Evolutionary conservation across 345 rosid species (phyloP).

Genomic region (Populus alba): DNA sequence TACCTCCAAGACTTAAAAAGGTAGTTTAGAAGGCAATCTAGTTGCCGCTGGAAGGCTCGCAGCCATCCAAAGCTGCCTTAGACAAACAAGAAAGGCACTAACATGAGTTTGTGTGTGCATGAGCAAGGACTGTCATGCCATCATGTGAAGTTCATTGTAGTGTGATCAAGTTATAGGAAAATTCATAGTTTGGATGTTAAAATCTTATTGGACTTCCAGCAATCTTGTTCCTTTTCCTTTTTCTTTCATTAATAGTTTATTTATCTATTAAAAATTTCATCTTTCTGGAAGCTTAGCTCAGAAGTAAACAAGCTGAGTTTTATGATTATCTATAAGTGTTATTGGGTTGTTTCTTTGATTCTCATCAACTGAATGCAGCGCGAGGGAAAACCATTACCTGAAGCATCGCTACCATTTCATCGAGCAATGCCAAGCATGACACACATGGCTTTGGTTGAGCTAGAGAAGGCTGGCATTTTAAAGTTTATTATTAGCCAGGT

Average conservation of each 20-base stretch:
- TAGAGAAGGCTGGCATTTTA: constrained; percentile 81
- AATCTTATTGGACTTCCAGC: too few species aligned
- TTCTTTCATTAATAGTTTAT: background rate
- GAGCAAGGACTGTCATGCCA: too few species aligned
- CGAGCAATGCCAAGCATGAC: constrained; percentile 97
- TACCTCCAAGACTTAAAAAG: too few species aligned
- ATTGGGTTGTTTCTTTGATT: background rate
- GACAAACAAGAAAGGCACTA: too few species aligned
- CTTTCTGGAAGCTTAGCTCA: background rate
- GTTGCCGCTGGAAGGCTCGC: background rate
- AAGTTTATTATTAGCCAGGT: constrained; percentile 95
- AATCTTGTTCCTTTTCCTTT: too few species aligned
- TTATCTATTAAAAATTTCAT: background rate
- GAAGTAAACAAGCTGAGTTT: background rate
- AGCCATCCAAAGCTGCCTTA: too few species aligned
- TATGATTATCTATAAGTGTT: background rate
- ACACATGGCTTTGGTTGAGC: constrained; percentile 92
- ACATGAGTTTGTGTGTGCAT: too few species aligned
- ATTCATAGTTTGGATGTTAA: too few species aligned
- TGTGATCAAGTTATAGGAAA: too few species aligned
- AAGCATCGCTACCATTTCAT: constrained; percentile 90
- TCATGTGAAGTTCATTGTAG: too few species aligned
- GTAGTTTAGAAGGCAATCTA: background rate
- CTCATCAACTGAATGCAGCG: constrained; percentile 45
- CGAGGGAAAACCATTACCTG: constrained; percentile 83